Conservation (phyloP, 108 stramenopile genomes). For the Skeletonema marinoi region DNA sequence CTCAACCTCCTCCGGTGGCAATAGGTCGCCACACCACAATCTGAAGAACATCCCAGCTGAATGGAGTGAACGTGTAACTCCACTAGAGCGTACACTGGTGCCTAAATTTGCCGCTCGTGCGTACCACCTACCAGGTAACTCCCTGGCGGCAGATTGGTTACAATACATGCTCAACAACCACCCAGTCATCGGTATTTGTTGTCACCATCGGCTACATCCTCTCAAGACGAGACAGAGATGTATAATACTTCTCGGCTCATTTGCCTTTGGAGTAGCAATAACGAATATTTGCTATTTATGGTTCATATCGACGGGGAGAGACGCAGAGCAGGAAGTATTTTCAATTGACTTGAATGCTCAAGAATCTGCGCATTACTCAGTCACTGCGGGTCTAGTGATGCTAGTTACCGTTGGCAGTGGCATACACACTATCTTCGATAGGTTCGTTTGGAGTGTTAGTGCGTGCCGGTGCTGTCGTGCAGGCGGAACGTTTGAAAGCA, state of each 20-base stretch:
- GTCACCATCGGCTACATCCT: constrained; percentile 34
- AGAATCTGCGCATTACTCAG: constrained; percentile 6
- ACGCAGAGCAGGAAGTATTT: constrained; percentile 11
- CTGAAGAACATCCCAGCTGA: not conserved
- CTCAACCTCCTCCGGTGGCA: not conserved
- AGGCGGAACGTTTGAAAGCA: constrained; percentile 24
- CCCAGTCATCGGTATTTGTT: constrained; percentile 30
- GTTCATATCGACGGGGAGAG: constrained; percentile 30
- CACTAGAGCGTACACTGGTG: constrained; percentile 5
- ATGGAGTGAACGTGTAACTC: not conserved
- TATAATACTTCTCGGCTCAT: constrained; percentile 29
- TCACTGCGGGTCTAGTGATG: constrained; percentile 52
- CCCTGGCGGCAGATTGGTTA: constrained; percentile 14
- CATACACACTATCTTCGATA: constrained; percentile 64
- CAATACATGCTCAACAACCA: constrained; percentile 40
- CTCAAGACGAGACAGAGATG: constrained; percentile 12
- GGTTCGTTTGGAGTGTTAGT: constrained; percentile 62
- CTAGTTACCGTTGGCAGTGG: constrained; percentile 74
- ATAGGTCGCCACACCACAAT: constrained; percentile 1
- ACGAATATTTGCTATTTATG: constrained; percentile 46
- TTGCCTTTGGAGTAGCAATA: constrained; percentile 34
- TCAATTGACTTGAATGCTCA: not conserved
- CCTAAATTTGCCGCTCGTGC: constrained; percentile 18
- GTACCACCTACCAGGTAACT: constrained; percentile 34
- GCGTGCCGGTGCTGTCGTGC: constrained; percentile 65